Evolutionary conservation across 495 filamentous ascomycete genomes (phyloP), one percentile per base, ranked within the genome.

Genomic region (Neurospora africana): DNA sequence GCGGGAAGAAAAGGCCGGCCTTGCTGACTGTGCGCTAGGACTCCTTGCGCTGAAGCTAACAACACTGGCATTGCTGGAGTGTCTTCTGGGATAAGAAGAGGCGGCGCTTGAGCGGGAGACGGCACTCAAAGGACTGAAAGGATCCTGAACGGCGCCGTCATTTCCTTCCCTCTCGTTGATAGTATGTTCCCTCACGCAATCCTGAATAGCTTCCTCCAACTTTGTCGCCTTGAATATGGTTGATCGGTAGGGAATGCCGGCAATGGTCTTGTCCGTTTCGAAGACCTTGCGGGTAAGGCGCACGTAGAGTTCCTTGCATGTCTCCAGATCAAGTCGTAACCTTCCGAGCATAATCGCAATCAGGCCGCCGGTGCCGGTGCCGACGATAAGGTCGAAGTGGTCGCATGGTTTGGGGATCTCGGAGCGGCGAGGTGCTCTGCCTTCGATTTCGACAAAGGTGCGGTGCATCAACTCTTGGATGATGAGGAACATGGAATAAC

Each of bases 401-500:
- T 99, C 96, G 89, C 93, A 97, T 73, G 95, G 95, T 76, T 97
- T 97, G 35, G 96, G 95, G 30, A 98, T 95, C 76, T 98, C 89
- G 75, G 93, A 88, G 78, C 92, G 89, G 70, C 89, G 89, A 69
- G 94, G 93, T 19, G 94, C 92, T 74, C 90, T 87, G 36, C 93
- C 93, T 82, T 96, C 91, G 68, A 85, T 87, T 82, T 95, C 92
- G 79, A 95, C 92, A 78, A 94, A 97, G 8, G 91, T 93, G 41
- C 91, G 87, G 82, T 97, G 91, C 95, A 99, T 99, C 58, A 99
- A 86, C 83, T 97, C 94, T 85, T 96, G 93, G 70, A 99, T 89
- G 71, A 98, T 90, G 74, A 97, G 92, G 78, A 97, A 90, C 87
- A 97, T 97, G 68, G 94, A 98, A 84, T 97, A 99, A 47, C 95